These are phyloP conservation scores for Fusarium redolens DNA, from an alignment of 2,329 filamentous ascomycete species.

Conservation along the genomic window DNA sequence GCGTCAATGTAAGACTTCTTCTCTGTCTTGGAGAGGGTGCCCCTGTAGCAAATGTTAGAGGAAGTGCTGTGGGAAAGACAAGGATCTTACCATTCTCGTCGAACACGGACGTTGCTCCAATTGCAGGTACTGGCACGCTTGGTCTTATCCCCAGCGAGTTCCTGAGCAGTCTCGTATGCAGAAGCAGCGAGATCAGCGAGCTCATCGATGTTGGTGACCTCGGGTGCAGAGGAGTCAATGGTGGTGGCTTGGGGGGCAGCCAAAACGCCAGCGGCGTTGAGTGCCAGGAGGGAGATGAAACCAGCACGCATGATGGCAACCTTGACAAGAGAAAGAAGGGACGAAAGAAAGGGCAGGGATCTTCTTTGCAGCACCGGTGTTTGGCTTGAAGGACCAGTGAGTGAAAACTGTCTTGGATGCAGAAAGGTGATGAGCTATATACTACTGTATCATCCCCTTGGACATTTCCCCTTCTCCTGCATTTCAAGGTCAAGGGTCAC, in stretches of 20 bases:
- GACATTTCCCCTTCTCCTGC: background rate
- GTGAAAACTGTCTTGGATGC: background rate
- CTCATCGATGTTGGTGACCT: conserved; percentile 36
- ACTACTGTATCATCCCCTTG: conserved; percentile 6
- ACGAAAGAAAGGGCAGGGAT: conserved; percentile 16
- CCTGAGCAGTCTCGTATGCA: conserved; percentile 42
- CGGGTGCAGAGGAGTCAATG: conserved; percentile 20
- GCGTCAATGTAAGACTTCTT: conserved; percentile 56
- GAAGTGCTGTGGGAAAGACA: rapidly evolving
- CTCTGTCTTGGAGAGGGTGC: conserved; percentile 38
- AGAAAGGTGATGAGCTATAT: conserved; percentile 27
- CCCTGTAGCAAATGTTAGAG: conserved; percentile 30
- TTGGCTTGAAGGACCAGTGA: conserved; percentile 15
- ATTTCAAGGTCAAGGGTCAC: background rate
- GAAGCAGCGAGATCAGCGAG: conserved; percentile 36
- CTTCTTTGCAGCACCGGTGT: conserved; percentile 5
- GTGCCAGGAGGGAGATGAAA: conserved; percentile 35
- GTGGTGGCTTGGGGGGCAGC: conserved; percentile 33
- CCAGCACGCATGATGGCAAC: conserved; percentile 36
- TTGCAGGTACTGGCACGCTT: conserved; percentile 43
- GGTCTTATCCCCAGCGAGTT: conserved; percentile 22
- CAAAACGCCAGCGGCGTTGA: conserved; percentile 39
- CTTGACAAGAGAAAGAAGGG: background rate
- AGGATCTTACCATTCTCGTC: conserved; percentile 47
- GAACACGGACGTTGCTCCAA: conserved; percentile 47